A percentile compares a stretch with the other conserved stretches of the same genome.
These are phyloP conservation scores for Carex arenaria DNA, from an alignment of 202 grass and related monocot species.

Conservation along the genomic window DNA sequence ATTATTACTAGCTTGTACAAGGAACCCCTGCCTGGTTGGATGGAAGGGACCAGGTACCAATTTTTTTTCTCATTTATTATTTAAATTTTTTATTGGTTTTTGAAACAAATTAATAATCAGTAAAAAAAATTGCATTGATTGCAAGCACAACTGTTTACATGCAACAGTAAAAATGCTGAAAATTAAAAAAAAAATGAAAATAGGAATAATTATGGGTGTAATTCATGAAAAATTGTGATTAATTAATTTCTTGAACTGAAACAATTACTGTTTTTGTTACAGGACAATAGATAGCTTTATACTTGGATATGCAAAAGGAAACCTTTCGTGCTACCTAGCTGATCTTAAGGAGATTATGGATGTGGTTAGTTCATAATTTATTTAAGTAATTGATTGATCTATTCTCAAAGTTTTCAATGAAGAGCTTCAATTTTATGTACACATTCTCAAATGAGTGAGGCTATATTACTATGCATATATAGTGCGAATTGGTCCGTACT, in stretches of 20 bases:
- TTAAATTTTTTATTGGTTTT: not conserved
- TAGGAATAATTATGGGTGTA: not conserved
- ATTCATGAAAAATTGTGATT: not conserved
- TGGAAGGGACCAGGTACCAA: conserved; percentile 58
- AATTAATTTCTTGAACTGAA: not conserved
- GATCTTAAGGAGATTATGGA: conserved; percentile 48
- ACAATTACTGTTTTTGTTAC: not conserved
- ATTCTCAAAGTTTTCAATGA: not conserved
- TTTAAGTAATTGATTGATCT: not conserved
- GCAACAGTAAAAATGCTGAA: not conserved
- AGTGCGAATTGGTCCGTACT: no score
- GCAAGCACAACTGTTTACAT: not conserved
- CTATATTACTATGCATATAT: no score
- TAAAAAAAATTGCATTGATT: not conserved
- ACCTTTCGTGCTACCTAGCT: conserved; percentile 55
- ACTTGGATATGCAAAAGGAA: conserved; percentile 69
- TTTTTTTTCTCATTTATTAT: not conserved
- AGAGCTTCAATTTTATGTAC: not conserved
- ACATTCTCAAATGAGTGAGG: not conserved
- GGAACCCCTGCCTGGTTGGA: conserved; percentile 74
- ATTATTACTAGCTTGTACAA: conserved; percentile 65
- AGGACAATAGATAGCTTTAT: conserved; percentile 78
- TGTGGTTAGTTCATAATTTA: conserved; percentile 35
- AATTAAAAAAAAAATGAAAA: not conserved
- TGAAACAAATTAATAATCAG: not conserved